Conservation (phyloP, 2,329 filamentous ascomycete genomes). For the Sclerotinia subarctica region DNA sequence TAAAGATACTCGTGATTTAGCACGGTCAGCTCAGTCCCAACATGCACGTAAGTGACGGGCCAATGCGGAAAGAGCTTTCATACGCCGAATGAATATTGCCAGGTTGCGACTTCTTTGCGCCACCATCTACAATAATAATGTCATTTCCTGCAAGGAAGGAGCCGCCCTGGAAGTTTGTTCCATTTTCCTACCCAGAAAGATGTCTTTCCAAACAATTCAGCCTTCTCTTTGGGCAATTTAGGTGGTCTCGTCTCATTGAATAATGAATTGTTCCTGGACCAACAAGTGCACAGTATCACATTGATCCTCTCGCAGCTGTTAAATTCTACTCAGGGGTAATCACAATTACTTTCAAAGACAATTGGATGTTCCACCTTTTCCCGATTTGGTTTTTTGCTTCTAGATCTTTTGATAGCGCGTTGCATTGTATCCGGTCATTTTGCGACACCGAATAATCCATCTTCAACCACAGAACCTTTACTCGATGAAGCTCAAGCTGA, state of each 20-base stretch:
- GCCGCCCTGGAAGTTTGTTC: background rate
- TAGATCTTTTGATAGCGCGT: background rate
- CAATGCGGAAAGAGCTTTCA: background rate
- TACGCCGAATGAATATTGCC: background rate
- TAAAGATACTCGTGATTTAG: too few relatives aligned
- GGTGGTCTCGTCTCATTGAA: background rate
- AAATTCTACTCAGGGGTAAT: background rate
- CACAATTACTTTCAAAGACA: background rate
- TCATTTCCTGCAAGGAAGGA: background rate
- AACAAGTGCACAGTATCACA: background rate
- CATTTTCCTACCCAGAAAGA: background rate
- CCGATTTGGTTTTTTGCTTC: background rate
- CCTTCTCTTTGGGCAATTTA: background rate
- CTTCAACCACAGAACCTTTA: background rate
- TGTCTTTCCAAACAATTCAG: background rate
- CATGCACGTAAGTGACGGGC: background rate
- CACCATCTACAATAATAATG: background rate
- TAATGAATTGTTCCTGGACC: background rate
- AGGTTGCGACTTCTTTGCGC: background rate
- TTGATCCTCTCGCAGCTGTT: too few relatives aligned
- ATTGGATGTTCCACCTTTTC: background rate
- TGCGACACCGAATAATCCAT: background rate
- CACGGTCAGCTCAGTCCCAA: background rate
- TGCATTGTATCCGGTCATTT: background rate
- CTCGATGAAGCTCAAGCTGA: conserved; percentile 13